phyloP scores from a whole-genome alignment of 495 filamentous ascomycete genomes.

The Elaphomyces granulatus region DNA sequence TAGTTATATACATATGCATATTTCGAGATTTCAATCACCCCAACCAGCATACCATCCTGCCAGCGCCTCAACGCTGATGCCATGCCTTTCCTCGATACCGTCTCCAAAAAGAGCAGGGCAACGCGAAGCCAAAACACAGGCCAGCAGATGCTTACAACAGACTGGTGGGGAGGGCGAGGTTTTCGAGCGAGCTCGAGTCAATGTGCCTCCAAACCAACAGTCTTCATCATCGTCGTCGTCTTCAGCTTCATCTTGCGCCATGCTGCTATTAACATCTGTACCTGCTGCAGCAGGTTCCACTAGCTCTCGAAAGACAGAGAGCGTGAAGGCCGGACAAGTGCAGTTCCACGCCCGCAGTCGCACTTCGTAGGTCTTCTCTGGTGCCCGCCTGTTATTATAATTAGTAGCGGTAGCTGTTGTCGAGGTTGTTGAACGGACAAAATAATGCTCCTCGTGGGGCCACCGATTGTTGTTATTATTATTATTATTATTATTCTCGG shows the following conservation, averaged over 20 bases:
- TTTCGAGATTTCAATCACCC: constrained; percentile 29
- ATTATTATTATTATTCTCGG: background rate
- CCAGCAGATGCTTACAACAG: constrained; percentile 80
- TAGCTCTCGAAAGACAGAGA: constrained; percentile 44
- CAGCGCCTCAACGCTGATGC: constrained; percentile 48
- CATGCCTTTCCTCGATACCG: constrained; percentile 36
- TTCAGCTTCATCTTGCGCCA: constrained; percentile 5
- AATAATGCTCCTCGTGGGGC: background rate
- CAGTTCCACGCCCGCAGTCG: constrained; percentile 73
- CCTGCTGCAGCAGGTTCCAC: constrained; percentile 1
- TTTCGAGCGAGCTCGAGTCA: constrained; percentile 19
- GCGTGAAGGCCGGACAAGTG: constrained; percentile 68
- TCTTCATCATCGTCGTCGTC: constrained; percentile 4
- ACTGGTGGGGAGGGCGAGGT: constrained; percentile 27
- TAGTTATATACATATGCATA: too few species aligned
- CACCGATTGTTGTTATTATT: background rate
- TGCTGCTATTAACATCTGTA: background rate
- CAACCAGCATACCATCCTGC: constrained; percentile 65
- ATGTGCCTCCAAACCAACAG: constrained; percentile 36
- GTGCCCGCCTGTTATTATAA: constrained; percentile 7
- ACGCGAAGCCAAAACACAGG: constrained; percentile 60
- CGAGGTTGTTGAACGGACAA: constrained; percentile 5
- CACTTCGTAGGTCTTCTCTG: constrained; percentile 47
- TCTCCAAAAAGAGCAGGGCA: constrained; percentile 42
- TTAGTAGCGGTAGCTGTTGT: constrained; percentile 12